A percentile compares a stretch with the other conserved stretches of the same genome.
Evolutionary conservation across 306 rosid species (phyloP).

Genomic region (Fragaria ananassa): DNA sequence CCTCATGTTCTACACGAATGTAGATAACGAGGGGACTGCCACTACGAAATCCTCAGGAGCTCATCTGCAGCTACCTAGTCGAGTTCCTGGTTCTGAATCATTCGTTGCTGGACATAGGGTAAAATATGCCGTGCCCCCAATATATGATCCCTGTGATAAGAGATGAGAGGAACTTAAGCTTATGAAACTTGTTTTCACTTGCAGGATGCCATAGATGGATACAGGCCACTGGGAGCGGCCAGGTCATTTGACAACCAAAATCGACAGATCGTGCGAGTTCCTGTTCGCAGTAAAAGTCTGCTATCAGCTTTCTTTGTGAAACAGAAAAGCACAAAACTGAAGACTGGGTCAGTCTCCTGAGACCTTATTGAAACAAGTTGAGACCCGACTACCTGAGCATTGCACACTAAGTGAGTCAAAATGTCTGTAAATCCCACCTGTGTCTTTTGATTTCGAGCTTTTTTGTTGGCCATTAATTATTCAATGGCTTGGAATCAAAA

Average conservation of each 20-base stretch:
- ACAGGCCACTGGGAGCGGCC: constrained; percentile 46
- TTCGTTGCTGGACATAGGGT: constrained; percentile 52
- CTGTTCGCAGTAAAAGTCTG: constrained; percentile 80
- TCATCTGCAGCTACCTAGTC: constrained; percentile 47
- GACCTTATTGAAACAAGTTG: constrained; percentile 16
- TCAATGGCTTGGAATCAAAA: constrained; percentile 19
- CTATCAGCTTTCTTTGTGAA: constrained; percentile 77
- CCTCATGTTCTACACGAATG: constrained; percentile 29
- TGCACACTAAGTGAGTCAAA: constrained; percentile 19
- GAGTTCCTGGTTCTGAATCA: constrained; percentile 47
- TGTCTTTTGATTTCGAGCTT: constrained; percentile 13
- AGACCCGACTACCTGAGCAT: constrained; percentile 23
- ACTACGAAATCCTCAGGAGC: constrained; percentile 42
- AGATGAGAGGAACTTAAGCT: constrained; percentile 18
- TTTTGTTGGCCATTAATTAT: constrained; percentile 10
- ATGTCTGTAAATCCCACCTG: constrained; percentile 16
- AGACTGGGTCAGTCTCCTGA: constrained; percentile 52
- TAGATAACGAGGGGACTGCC: constrained; percentile 51
- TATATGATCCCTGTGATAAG: neutral
- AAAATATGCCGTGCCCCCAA: neutral
- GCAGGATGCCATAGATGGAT: constrained; percentile 63
- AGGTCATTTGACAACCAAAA: constrained; percentile 68
- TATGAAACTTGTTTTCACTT: constrained; percentile 1
- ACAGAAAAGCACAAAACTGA: constrained; percentile 49
- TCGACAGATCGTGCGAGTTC: constrained; percentile 40